Percentiles rank a stretch among this genome's conserved stretches.
Evolutionary conservation across 208 protist genomes (phyloP).

Genomic region (Trypanosoma theileri): DNA sequence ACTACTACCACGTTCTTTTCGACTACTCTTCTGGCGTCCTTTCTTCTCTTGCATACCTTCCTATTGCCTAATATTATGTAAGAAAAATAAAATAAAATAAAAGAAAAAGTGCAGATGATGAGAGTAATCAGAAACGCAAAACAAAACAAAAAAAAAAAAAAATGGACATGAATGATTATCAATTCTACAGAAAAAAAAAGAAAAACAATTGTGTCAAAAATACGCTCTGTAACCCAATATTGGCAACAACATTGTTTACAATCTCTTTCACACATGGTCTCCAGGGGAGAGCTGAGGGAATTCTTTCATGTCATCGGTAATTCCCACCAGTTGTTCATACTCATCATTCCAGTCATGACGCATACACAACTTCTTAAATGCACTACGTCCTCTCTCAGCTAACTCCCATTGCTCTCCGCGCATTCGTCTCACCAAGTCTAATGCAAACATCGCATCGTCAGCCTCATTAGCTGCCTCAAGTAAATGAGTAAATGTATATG

Average conservation of each 20-base stretch:
- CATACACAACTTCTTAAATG: conserved; percentile 32
- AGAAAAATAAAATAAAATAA: neutral
- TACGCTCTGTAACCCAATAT: too few species aligned
- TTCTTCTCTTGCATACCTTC: conserved; percentile 6
- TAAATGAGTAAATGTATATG: conserved; percentile 65
- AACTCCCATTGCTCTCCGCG: conserved; percentile 55
- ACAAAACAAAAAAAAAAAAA: conserved; percentile 7
- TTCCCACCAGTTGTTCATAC: conserved; percentile 17
- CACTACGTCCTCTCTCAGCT: conserved; percentile 27
- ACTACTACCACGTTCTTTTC: neutral
- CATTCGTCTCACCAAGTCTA: conserved; percentile 62
- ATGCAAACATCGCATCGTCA: conserved; percentile 49
- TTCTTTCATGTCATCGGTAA: neutral
- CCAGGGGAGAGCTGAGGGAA: conserved; percentile 11
- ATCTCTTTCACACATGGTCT: neutral
- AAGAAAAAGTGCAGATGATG: neutral
- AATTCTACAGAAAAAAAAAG: too few species aligned
- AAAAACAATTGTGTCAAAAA: too few species aligned
- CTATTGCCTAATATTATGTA: neutral
- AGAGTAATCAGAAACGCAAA: neutral
- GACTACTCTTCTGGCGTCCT: neutral
- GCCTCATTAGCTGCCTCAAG: conserved; percentile 51
- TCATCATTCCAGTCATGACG: conserved; percentile 32
- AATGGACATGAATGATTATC: too few species aligned
- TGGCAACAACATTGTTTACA: neutral